Base-by-base conservation (phyloP, 1,284 basidiomycete species). In the Irpex lacteus region DNA sequence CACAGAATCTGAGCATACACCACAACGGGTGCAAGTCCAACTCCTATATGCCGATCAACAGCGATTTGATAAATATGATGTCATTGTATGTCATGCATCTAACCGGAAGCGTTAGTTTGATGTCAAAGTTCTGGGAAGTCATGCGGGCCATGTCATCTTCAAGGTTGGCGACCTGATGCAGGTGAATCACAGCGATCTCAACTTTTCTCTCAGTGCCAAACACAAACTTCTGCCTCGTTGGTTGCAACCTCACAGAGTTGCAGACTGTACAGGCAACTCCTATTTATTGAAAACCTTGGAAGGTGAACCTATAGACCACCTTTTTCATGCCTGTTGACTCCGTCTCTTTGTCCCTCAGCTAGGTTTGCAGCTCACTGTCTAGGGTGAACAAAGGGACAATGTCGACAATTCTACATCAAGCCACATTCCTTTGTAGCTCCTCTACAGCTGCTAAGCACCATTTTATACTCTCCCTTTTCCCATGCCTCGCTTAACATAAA, bases 1-100 rank as follows among this genome's bases (percentile, higher is more conserved):
- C 70, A 73, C 5, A 65, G 69, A 2, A 15, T 44, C 1, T 19
- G 64, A 0, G 50, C 44, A 13, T 18, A 13, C 11, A 11, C 44
- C n/a, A 8, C 50, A 26, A 18, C 15, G 50, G 5, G 18, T 18
- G 8, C n/a, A 53, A n/a, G 21, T 53, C 18, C 73, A 77, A 6
- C 57, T 73, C 40, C 72, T 70, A 21, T 77, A 75, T 40, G 68
- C 68, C 0, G 68, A 68, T 0, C 76, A 78, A 59, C 72, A 74
- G 34, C 66, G 68, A 1, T 53, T 77, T 0, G 72, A 78, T 59
- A 73, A 72, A 1, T 75, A 74, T 59, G 63, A 66, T 1, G 59
- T 66, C 15, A 67, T 61, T 0, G 66, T 70, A 0, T 15, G 34
- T 0, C 71, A 75, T 56, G 67, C 69, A 7, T 37, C 8, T 2